phyloP scores from a whole-genome alignment of 2,329 filamentous ascomycete genomes.

The Alternaria burnsii region DNA sequence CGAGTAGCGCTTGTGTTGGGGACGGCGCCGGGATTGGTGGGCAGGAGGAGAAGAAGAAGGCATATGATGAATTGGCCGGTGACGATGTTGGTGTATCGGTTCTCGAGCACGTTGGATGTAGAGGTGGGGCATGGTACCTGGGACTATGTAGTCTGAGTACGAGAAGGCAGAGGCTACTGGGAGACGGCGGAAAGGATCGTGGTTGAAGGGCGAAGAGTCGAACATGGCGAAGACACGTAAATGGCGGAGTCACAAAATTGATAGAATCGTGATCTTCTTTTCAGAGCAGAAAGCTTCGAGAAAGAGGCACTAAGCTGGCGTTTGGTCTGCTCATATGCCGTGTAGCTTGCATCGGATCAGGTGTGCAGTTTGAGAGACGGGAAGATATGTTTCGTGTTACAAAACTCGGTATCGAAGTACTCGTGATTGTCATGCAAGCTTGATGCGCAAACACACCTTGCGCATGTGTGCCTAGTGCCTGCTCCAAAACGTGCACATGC shows the following conservation, averaged over 20 bases:
- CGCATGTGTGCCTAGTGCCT: background rate
- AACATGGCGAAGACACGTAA: constrained; percentile 9
- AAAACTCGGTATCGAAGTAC: constrained; percentile 5
- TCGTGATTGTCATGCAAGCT: constrained; percentile 7
- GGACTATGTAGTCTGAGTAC: constrained; percentile 1
- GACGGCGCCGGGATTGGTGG: background rate
- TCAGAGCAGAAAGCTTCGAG: background rate
- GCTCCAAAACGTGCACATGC: background rate
- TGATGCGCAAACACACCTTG: constrained; percentile 13
- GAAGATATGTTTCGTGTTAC: constrained; percentile 3
- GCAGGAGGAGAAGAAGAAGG: background rate
- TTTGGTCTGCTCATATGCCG: background rate
- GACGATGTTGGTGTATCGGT: constrained; percentile 1
- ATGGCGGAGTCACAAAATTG: background rate
- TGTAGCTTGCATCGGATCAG: background rate
- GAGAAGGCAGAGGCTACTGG: constrained; percentile 2
- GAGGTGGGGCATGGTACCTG: background rate
- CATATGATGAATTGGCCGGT: background rate
- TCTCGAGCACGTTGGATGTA: background rate
- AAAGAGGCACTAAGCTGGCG: background rate
- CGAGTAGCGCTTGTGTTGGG: background rate
- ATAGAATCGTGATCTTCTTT: background rate
- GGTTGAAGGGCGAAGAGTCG: background rate
- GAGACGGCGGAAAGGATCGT: constrained; percentile 9
- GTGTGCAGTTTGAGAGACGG: constrained; percentile 9